Base-by-base conservation (phyloP, 148 eudicot species). In the Diospyros lotus region DNA sequence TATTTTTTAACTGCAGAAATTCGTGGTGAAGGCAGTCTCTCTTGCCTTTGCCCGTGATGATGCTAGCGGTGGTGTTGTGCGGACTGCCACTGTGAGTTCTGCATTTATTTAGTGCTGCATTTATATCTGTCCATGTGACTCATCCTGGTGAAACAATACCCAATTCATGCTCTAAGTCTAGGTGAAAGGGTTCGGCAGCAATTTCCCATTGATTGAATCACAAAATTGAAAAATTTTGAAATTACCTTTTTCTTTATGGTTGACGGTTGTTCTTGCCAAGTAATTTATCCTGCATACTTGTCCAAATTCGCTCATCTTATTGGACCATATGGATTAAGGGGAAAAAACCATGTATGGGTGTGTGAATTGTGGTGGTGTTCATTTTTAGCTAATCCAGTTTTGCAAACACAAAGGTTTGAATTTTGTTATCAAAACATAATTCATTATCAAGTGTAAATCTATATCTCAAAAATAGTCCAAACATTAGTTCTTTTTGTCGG, bases 21-120 rank as follows among this genome's bases (percentile, higher is more conserved):
- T 93, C 61, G 97, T 93, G 62, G 94, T 91, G 17, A 91, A 93
- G 83, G 94, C 97, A 3, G 98, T 93, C 68, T 93, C 98, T 61
- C 97, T 93, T 61, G 98, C 98, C 62, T 91, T 93, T 85, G 98
- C 98, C 75, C 87, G 98, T 54, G 98, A 93, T 83, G 98, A 97
- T 69, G 97, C 98, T 13, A 93, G 98, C 77, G 98, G 98, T 28
- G 98, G 98, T 53, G 98, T 93, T 75, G 93, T 93, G 18, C 91
- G 97, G 58, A 93, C 98, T 38, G 96, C 91, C 64, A 84, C 85
- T 39, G 98, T 93, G 83, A 89, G 93, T 76, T 63, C 40, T 65
- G 7, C 6, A 9, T 67, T 12, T 12, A 48, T 69, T 53, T 39
- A 40, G 18, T 40, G 52, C 6, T 3, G 1, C 3, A 55, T 4